Base-by-base conservation (phyloP, 75 land plant species). In the Pinus taeda region DNA sequence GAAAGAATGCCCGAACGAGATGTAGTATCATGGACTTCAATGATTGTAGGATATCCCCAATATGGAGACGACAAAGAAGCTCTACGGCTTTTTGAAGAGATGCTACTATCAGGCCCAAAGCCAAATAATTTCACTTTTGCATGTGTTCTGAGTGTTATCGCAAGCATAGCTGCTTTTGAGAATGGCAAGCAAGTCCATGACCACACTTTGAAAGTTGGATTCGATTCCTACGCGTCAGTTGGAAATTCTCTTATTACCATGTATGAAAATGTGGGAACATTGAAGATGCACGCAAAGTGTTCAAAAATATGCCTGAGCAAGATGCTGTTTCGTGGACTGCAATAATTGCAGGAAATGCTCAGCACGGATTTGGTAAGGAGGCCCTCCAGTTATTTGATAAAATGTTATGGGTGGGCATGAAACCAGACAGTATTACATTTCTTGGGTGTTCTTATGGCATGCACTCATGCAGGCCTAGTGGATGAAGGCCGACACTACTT, bases 61-160 rank as follows among this genome's bases (percentile, higher is more conserved):
- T 20, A 83, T 59, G 87, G 86, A 30, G 4, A 9, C n/a, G 73
- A 77, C 5, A 7, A 17, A 1, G 83, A 82, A 33, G 92, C 87
- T 2, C 62, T 92, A 59, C n/a, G 66, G 18, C 61, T 89, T 4
- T 84, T 82, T 74, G 21, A 53, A 18, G 75, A 80, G 49, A 92
- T 92, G 95, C 57, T 74, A 42, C 49, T 2, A 22, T 82, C 71
- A 71, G 63, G 79, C 15, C 74, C 86, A 8, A 20, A 39, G 79
- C 83, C 87, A 4, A 86, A 90, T 69, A 85, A 86, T 77, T 85
- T 88, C 18, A 86, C 90, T 3, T 86, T 88, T 81, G 74, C 89
- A 67, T 85, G 84, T 29, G 74, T 88, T 18, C 78, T 88, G 29
- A 80, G 83, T 1, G 77, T 82, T 2, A 83, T 85, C 76, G 81